A percentile compares a stretch with the other conserved stretches of the same genome.
phyloP scores from a whole-genome alignment of 805 yeast species.

The Wickerhamomyces alni region DNA sequence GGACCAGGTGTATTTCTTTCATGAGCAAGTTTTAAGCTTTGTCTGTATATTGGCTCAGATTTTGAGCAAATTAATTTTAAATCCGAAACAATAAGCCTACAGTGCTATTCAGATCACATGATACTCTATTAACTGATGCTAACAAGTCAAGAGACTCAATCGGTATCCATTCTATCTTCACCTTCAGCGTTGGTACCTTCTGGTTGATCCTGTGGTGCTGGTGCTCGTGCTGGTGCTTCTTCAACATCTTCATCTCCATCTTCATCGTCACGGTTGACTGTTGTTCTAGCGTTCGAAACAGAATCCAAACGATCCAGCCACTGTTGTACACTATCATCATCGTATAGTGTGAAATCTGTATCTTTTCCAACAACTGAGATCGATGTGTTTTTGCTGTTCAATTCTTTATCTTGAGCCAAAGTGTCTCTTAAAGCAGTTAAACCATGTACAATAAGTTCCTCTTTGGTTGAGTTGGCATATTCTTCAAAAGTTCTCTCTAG shows the following conservation, averaged over 20 bases:
- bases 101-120: not conserved
- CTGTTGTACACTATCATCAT: slow-evolving; percentile 75
- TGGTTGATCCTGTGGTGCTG: slow-evolving; percentile 13
- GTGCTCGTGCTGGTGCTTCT: slow-evolving; percentile 3
- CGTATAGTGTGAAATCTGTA: slow-evolving; percentile 67
- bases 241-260: slow-evolving; percentile 12
- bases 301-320: slow-evolving; percentile 77
- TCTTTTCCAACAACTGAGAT: slow-evolving; percentile 90
- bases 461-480: slow-evolving; percentile 54
- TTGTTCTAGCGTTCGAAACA: slow-evolving; percentile 49
- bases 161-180: slow-evolving; percentile 33
- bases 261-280: slow-evolving; percentile 29
- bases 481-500: slow-evolving; percentile 78
- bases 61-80: not conserved
- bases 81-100: too few species aligned
- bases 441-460: slow-evolving; percentile 78
- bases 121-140: not conserved
- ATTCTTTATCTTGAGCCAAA: slow-evolving; percentile 87
- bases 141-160: too few species aligned
- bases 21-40: not conserved
- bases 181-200: slow-evolving; percentile 8
- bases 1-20: too few species aligned
- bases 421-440: slow-evolving; percentile 91
- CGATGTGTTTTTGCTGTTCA: slow-evolving; percentile 77
- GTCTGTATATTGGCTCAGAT: too few species aligned